Conservation (phyloP, 1,284 basidiomycete genomes). For the Cryptococcus hybrid region DNA sequence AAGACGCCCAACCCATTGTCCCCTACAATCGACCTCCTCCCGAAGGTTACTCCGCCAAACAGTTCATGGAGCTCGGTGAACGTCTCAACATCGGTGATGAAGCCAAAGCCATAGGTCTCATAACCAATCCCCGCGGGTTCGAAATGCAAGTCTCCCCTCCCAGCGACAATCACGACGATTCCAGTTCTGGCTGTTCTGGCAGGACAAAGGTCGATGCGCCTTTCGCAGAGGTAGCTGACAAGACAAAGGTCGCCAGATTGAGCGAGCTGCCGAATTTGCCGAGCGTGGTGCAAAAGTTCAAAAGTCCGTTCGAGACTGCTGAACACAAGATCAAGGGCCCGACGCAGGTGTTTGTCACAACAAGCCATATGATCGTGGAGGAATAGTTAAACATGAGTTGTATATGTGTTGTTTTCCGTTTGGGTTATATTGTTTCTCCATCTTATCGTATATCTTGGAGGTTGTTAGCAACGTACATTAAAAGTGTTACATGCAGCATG, state of each 20-base stretch:
- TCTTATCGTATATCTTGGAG: no score
- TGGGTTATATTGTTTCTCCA: no score
- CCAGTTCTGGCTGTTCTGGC: neutral
- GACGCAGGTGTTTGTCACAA: constrained; percentile 23
- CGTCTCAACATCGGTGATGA: constrained; percentile 27
- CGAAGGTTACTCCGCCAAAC: constrained; percentile 11
- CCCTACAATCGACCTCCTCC: constrained; percentile 18
- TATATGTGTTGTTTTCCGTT: no score
- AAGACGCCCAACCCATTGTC: constrained; percentile 18
- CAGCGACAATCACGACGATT: neutral
- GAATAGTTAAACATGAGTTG: neutral
- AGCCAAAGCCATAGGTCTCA: constrained; percentile 8
- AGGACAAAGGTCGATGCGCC: constrained; percentile 9
- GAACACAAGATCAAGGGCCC: constrained; percentile 5
- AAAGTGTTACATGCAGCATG: no score
- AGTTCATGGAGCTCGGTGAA: constrained; percentile 24
- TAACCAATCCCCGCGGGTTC: neutral
- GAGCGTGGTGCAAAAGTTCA: constrained; percentile 22
- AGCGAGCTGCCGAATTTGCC: constrained; percentile 22
- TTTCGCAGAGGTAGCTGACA: constrained; percentile 16
- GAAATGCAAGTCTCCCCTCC: constrained; percentile 12
- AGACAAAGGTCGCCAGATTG: constrained; percentile 12
- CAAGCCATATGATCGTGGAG: constrained; percentile 12
- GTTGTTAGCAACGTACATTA: no score
- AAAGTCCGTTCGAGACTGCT: constrained; percentile 19